Percentiles rank a stretch among this genome's conserved stretches.
phyloP scores from a whole-genome alignment of 2,329 filamentous ascomycete species.

The Talaromyces sp. region DNA sequence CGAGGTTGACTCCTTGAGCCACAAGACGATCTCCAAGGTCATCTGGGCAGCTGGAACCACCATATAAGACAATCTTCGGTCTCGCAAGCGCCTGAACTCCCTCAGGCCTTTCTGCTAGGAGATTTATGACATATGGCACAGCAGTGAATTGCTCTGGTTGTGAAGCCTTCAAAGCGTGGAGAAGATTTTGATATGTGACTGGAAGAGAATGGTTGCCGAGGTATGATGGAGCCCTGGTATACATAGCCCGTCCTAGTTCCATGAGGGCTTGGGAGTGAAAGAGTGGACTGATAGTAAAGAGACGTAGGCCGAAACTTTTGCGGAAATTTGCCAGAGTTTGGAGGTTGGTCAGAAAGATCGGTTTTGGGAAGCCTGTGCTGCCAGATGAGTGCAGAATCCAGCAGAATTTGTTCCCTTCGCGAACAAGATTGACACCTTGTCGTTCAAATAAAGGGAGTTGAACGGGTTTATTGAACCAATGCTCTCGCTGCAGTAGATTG shows the following conservation, averaged over 20 bases:
- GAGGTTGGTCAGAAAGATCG: constrained; percentile 9
- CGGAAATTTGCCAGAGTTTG: background rate
- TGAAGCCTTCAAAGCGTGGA: background rate
- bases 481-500: background rate
- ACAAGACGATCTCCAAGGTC: constrained; percentile 52
- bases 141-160: background rate
- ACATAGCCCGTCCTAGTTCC: background rate
- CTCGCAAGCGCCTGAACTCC: constrained; percentile 26
- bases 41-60: constrained; percentile 55
- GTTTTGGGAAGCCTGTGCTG: constrained; percentile 15
- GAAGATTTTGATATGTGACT: constrained; percentile 1
- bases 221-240: background rate
- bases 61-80: constrained; percentile 51
- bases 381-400: constrained; percentile 17
- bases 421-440: background rate
- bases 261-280: constrained; percentile 1
- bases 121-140: constrained; percentile 3
- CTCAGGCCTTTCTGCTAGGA: background rate
- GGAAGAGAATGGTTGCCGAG: background rate
- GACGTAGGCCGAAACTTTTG: constrained; percentile 1
- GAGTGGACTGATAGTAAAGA: constrained; percentile 1
- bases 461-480: background rate
- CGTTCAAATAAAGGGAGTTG: background rate
- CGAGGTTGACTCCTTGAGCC: constrained; percentile 48
- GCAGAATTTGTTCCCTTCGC: constrained; percentile 6